Evolutionary conservation across 2,329 filamentous ascomycete genomes (phyloP).

Genomic region (Ceratocystiopsis sp.): DNA sequence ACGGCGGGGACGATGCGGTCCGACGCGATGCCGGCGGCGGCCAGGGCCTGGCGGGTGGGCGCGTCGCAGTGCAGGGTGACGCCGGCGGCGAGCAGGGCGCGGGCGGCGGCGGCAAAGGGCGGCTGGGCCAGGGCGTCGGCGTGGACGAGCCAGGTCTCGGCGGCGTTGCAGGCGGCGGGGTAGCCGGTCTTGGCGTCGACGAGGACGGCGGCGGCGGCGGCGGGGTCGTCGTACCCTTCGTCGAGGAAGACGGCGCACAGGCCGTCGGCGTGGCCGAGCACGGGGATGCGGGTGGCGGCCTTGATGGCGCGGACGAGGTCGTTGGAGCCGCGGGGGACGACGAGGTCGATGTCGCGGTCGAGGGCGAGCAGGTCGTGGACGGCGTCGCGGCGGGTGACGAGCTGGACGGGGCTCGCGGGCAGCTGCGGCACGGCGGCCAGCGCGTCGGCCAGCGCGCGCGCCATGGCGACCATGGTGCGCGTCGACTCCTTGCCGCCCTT

Average conservation of each 20-base stretch:
- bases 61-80: conserved; percentile 70
- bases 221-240: conserved; percentile 40
- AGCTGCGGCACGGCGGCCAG: conserved; percentile 69
- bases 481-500: conserved; percentile 96
- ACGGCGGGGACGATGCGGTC: conserved; percentile 45
- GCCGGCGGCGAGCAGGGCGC: conserved; percentile 55
- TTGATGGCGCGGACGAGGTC: conserved; percentile 86
- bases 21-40: conserved; percentile 6
- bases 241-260: conserved; percentile 80
- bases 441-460: conserved; percentile 64
- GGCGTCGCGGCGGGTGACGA: conserved; percentile 83
- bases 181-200: conserved; percentile 91
- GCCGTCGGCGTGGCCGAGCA: conserved; percentile 90
- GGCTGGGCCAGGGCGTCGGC: conserved; percentile 46
- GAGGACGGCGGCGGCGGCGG: conserved; percentile 58
- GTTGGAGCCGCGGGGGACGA: conserved; percentile 83
- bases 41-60: conserved; percentile 47
- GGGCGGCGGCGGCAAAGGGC: conserved; percentile 49
- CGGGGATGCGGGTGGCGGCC: conserved; percentile 78
- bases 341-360: conserved; percentile 80
- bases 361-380: conserved; percentile 76
- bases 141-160: conserved; percentile 85
- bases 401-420: conserved; percentile 78
- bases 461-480: conserved; percentile 86
- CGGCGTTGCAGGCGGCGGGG: conserved; percentile 83